These are phyloP conservation scores for Taphrina wiesneri DNA, from an alignment of 1,139 yeast genomes.

Conservation along the genomic window DNA sequence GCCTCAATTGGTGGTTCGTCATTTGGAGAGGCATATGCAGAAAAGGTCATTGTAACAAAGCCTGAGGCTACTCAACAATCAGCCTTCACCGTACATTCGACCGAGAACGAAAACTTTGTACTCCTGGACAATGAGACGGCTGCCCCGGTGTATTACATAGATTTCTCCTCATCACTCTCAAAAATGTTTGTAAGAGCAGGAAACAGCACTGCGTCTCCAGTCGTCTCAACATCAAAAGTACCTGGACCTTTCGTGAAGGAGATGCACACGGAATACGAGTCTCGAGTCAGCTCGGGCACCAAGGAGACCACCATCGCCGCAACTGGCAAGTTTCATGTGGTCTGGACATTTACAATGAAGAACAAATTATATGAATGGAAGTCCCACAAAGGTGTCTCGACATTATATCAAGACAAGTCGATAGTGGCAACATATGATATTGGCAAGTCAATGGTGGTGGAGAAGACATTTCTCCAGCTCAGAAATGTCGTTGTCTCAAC, in stretches of 20 bases:
- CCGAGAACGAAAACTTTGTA: slow-evolving; percentile 13
- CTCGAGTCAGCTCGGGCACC: slow-evolving; percentile 1
- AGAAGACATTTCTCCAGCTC: background rate
- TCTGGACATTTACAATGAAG: background rate
- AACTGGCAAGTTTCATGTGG: slow-evolving; percentile 4
- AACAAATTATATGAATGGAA: slow-evolving; percentile 2
- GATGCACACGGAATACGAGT: slow-evolving; percentile 3
- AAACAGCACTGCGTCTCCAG: background rate
- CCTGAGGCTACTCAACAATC: background rate
- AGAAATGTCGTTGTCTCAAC: slow-evolving; percentile 3
- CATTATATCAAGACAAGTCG: background rate
- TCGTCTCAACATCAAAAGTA: background rate
- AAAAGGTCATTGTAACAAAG: background rate
- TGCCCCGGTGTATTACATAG: slow-evolving; percentile 3
- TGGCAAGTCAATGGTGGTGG: background rate
- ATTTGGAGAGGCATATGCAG: slow-evolving; percentile 4
- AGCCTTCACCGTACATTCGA: slow-evolving; percentile 2
- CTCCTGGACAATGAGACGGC: background rate
- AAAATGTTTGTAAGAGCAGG: slow-evolving; percentile 5
- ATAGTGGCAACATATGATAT: background rate
- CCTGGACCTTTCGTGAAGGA: slow-evolving; percentile 16
- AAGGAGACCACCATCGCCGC: background rate
- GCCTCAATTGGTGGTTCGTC: background rate
- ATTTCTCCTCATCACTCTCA: slow-evolving; percentile 10
- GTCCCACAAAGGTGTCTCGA: slow-evolving; percentile 9